Base-by-base conservation (phyloP, 768 basidiomycete genomes). In the Leccinellum luteum region DNA sequence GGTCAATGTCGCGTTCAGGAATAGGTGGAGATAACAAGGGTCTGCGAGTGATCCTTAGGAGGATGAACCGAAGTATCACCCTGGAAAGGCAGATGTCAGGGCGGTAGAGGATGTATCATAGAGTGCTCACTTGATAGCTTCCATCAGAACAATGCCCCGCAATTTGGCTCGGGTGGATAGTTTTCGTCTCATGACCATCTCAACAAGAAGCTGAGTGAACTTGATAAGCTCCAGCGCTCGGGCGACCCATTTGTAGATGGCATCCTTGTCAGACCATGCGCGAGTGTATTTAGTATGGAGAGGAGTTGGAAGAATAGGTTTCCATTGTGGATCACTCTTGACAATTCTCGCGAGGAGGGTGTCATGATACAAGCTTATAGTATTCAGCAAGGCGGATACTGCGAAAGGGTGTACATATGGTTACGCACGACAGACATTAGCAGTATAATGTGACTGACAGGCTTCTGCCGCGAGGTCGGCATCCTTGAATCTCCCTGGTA, bases 401-500 rank as follows among this genome's bases (percentile, higher is more conserved):
- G 70, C 28, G 43, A 54, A 59, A 52, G 55, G 50, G 35, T 31
- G 55, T 38, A 21, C 41, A 31, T 55, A 25, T 55, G 55, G 54
- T 68, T 62, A 61, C 56, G 60, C 56, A 55, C 58, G 50, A 60
- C 47, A 60, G 44, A 52, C 44, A 57, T 28, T 34, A 58, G 30
- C 45, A 57, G 47, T 52, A 28, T 56, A 59, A 59, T 51, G 55
- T 55, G 60, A 90, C 94, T 81, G 64, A 96, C 95, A 78, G 67
- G 89, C 85, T 83, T 98, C 96, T 13, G 93, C 94, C 58, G 92
- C 94, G 51, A 98, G 78, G 72, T 98, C 95, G 48, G 94, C 94
- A 80, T 98, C 95, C 74, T 93, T 94, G 82, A 98, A 98, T 62
- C 94, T 83, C 59, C 95, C 95, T 45, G 96, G 96, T 45, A 98